phyloP scores from a whole-genome alignment of 2,329 filamentous ascomycete species.

The Huntiella omanensis region DNA sequence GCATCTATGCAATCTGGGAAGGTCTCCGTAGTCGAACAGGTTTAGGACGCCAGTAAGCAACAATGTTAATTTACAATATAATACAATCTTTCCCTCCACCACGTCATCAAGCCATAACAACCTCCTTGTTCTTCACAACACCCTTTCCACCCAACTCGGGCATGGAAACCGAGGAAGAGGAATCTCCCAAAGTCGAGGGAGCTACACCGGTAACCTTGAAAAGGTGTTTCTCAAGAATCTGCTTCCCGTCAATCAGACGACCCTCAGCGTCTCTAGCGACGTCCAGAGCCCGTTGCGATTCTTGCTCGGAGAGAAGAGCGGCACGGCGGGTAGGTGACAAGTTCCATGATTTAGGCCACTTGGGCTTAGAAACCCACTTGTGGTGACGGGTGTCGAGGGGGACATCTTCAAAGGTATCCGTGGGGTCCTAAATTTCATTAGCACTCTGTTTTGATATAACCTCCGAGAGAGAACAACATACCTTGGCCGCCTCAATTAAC shows the following conservation, averaged over 20 bases:
- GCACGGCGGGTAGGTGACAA: slow-evolving; percentile 50
- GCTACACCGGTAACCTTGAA: slow-evolving; percentile 7
- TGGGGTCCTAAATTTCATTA: slow-evolving; percentile 33
- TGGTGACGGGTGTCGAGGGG: slow-evolving; percentile 75
- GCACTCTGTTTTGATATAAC: too few relatives aligned
- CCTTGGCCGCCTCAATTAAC: slow-evolving; percentile 56
- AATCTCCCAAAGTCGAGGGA: slow-evolving; percentile 1
- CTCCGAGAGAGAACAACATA: slow-evolving; percentile 17
- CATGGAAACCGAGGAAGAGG: slow-evolving; percentile 1
- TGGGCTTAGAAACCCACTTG: slow-evolving; percentile 43
- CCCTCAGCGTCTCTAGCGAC: slow-evolving; percentile 32
- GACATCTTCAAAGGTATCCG: slow-evolving; percentile 72
- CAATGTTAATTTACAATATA: too few relatives aligned
- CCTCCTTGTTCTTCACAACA: not conserved
- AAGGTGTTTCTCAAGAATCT: slow-evolving; percentile 23
- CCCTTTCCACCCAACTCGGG: slow-evolving; percentile 5
- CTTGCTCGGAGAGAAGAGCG: slow-evolving; percentile 44
- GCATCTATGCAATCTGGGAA: slow-evolving; percentile 8
- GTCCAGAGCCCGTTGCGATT: slow-evolving; percentile 33
- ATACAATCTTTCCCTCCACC: not conserved
- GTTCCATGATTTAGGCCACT: slow-evolving; percentile 69
- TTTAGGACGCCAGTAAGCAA: too few relatives aligned
- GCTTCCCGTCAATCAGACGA: slow-evolving; percentile 37
- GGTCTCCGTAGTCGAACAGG: too few relatives aligned
- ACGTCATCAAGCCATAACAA: not conserved